Evolutionary conservation across 2,329 filamentous ascomycete species (phyloP).

Genomic region (Neurospora sp.): DNA sequence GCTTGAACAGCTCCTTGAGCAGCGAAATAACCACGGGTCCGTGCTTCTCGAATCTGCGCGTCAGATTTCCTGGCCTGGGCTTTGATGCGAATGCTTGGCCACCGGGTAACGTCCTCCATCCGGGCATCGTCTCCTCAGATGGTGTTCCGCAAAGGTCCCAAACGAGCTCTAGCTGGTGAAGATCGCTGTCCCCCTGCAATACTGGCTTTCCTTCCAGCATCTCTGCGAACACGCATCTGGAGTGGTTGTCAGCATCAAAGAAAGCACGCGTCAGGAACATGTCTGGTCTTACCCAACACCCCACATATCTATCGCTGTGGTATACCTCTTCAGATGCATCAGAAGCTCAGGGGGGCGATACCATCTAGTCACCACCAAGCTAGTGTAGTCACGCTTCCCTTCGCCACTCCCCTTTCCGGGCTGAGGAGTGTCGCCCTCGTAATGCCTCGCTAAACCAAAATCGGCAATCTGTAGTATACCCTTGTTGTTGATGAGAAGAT

Average conservation of each 20-base stretch:
- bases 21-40: slow-evolving; percentile 67
- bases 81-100: slow-evolving; percentile 64
- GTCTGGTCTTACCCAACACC: slow-evolving; percentile 67
- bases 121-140: slow-evolving; percentile 85
- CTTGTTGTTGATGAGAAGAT: slow-evolving; percentile 88
- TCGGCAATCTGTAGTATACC: slow-evolving; percentile 94
- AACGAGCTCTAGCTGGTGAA: slow-evolving; percentile 84
- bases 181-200: slow-evolving; percentile 77
- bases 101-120: slow-evolving; percentile 74
- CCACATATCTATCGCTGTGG: slow-evolving; percentile 97
- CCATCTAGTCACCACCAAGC: slow-evolving; percentile 94
- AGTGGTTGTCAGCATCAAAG: slow-evolving; percentile 10
- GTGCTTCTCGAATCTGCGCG: slow-evolving; percentile 66
- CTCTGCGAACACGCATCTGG: slow-evolving; percentile 91
- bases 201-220: slow-evolving; percentile 95
- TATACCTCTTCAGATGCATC: slow-evolving; percentile 80
- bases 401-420: slow-evolving; percentile 74
- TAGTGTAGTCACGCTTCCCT: slow-evolving; percentile 84
- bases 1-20: slow-evolving; percentile 69
- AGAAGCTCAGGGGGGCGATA: slow-evolving; percentile 91
- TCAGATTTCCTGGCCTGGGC: slow-evolving; percentile 53
- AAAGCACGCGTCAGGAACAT: neutral
- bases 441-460: slow-evolving; percentile 89
- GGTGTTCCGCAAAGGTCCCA: slow-evolving; percentile 89
- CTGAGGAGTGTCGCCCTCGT: slow-evolving; percentile 73